Evolutionary conservation across 768 basidiomycete species (phyloP).

Genomic region (Zangia roseola): DNA sequence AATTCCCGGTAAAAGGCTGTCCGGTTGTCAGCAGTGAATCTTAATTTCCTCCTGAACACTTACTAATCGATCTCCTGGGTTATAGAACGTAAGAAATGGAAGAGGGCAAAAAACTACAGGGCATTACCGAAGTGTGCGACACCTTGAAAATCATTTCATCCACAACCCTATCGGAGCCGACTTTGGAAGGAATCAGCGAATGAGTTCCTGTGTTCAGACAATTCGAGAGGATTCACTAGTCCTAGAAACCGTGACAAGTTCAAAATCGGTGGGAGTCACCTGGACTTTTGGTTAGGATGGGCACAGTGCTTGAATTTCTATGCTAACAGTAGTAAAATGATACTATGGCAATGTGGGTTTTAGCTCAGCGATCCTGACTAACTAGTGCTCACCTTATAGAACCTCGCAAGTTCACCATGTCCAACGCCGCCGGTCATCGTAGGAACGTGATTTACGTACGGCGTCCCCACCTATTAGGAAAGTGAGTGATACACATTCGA

Average conservation of each 20-base stretch:
- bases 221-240: constrained; percentile 28
- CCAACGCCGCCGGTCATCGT: constrained; percentile 50
- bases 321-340: constrained; percentile 36
- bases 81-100: not conserved
- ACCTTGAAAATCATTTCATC: constrained; percentile 50
- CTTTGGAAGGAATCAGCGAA: constrained; percentile 11
- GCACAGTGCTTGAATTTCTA: not conserved
- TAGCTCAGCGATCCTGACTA: not conserved
- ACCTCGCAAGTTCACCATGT: constrained; percentile 40
- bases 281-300: constrained; percentile 11
- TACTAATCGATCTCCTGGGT: constrained; percentile 43
- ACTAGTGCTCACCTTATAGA: constrained; percentile 39
- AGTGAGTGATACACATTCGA: not conserved
- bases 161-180: constrained; percentile 44
- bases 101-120: not conserved
- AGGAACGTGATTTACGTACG: constrained; percentile 42
- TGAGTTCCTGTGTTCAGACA: not conserved
- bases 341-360: constrained; percentile 26
- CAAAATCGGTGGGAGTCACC: constrained; percentile 42
- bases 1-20: constrained; percentile 34
- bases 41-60: constrained; percentile 5
- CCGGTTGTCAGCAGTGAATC: constrained; percentile 2
- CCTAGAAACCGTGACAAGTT: constrained; percentile 41
- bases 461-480: constrained; percentile 36
- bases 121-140: constrained; percentile 37